Base-by-base conservation (phyloP, 306 rosid species). In the Rosa chinensis region DNA sequence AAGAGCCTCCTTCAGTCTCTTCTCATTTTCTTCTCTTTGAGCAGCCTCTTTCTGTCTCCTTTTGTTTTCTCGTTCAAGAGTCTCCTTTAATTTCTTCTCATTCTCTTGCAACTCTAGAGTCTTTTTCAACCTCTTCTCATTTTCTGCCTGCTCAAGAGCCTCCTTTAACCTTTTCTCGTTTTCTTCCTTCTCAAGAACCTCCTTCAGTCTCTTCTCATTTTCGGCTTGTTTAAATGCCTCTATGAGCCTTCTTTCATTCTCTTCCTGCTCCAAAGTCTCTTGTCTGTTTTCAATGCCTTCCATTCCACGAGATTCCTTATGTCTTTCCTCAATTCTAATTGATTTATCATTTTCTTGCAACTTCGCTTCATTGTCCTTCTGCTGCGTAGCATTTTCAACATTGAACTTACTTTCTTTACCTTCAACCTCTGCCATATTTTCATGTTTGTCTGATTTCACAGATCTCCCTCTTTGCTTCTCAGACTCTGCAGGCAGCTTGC, bases 161-260 rank as follows among this genome's bases (percentile, higher is more conserved):
- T 81, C 80, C 68, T 39, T 73, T 78, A 61, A 78, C 72, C 68
- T 70, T 55, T 82, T 85, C 74, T 80, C 78, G 56, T 73, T 81
- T 74, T 71, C 89, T 79, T 83, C 76, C 71, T 81, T 80, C 47
- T 37, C 76, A 73, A 44, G 75, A 63, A 66, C 84, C 80, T 44
- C 85, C 18, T 81, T 59, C n/a, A 55, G 80, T 68, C 32, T 82
- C 75, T 76, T 81, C 82, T 81, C 90, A 77, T 52, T 73, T 78
- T 68, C 85, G 52, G 84, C 87, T 39, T 72, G 50, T 85, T 82
- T 85, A 73, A 40, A 23, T 70, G 87, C 80, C 87, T 86, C 85
- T 61, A 48, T 20, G 62, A 75, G 67, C 75, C 69, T 82, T 78
- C 68, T 81, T 75, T 74, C 81, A 75, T 76, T 66, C 70, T 66